Evolutionary conservation across 345 rosid genomes (phyloP), one percentile per base, ranked within the genome.

Genomic region (Populus nigra): DNA sequence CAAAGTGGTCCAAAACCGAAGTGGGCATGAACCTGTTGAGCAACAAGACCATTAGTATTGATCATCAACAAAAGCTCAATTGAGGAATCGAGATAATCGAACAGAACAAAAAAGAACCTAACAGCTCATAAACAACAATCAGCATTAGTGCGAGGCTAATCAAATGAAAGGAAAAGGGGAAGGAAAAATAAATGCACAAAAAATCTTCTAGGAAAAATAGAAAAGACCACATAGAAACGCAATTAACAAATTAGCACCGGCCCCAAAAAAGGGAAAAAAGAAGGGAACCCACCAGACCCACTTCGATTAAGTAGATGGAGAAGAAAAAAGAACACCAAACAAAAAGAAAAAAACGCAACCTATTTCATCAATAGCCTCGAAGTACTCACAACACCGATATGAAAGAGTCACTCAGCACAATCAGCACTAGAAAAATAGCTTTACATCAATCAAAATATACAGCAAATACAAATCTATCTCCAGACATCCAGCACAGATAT

Each of bases 1-100:
- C 89, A 91, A 39, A 89, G 89, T 36, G 96, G 93, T 68, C 91
- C 96, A 77, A 91, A 91, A 43, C 85, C 84, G 76, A 87, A 91
- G 85, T 87, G 88, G 20, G 88, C 81, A 83, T 83, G 86, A 84
- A 82, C 92, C 95, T 91, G 91, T 82, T 73, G 76, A 77, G 67
- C 76, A 82, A 79, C 43, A 74, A 80, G 39, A 62, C 29, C 59
- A 79, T 39, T 69, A 77, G 66, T 53, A 39, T 69, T 72, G 57
- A 74, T 59, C 70, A 81, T 69, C 73, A 81, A 68, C 68, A 29
- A 29, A 74, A 78, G 43, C 55, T 25, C 10, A 39, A 67, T 73
- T 73, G 68, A 74, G 20, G 38, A 73, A 83, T 61, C 67, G 22
- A 79, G 74, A 63, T 29, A 77, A 83, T 38, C 71, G 66, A 81